Evolutionary conservation across 176 grass and related monocot species (phyloP), one percentile per base, ranked within the genome.

Genomic region (Phragmites australis): DNA sequence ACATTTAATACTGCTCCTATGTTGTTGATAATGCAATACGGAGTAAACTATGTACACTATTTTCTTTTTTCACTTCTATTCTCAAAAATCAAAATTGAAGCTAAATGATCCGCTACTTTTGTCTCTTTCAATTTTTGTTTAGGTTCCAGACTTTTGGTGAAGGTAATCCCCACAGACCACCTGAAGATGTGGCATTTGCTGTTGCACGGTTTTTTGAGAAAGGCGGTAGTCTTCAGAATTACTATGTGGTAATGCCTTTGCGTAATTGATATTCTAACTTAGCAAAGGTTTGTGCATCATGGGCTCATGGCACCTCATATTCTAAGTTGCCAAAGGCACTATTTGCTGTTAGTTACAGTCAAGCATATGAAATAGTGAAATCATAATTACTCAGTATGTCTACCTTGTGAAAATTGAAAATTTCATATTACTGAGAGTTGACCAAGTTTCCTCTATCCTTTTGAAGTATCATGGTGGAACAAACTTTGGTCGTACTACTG

Each of bases 131-230:
- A 72, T 81, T 39, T 85, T 70, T 55, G 69, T 75, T 43, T 82
- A 99, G 96, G 96, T 95, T 99, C 81, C 92, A 95, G 61, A 93
- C 87, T 22, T 99, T 99, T 93, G 96, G 92, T 70, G 83, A 88
- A 72, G 85, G 86, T 41, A 95, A 99, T 75, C 92, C 96, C 53
- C 96, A 99, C 53, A 88, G 96, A 23, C 92, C 96, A 73, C 86
- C 96, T 82, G 92, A 95, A 89, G 96, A 99, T 85, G 73, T 99
- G 79, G 92, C 96, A 50, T 99, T 99, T 88, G 61, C 96, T 48
- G 92, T 99, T 79, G 96, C 96, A 41, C 90, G 96, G 0, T 99
- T 99, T 89, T 95, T 95, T 43, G 81, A 86, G 85, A 99, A 99
- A 87, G 92, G 92, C 56, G 96, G 92, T 54, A 95, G 86, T 27